Base-by-base conservation (phyloP, 768 basidiomycete genomes). In the Phaeotremella fagi region DNA sequence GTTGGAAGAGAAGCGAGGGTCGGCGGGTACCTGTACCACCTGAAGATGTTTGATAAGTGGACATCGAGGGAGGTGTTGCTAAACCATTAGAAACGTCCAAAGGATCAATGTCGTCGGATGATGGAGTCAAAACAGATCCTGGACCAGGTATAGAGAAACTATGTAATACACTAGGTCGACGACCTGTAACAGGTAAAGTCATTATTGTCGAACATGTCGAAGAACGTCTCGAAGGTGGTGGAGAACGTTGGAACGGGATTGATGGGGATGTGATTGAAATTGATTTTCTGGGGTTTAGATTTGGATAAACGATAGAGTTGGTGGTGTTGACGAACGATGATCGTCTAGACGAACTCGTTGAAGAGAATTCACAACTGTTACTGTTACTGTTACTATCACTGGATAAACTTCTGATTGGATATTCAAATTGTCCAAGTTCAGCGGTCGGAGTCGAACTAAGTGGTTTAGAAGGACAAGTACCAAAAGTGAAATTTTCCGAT, bases 401-500 rank as follows among this genome's bases (percentile, higher is more conserved):
- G 31, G 31, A 7, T 33, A 7, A 16, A 33, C 9, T 33, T 33
- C 31, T 33, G n/a, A 29, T 28, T 24, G 70, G 70, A 45, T 72
- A 72, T 33, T 72, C 70, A 55, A 72, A 72, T 11, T 62, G 50
- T 3, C 70, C 70, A n/a, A 63, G 50, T 45, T 72, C 70, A 12
- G 70, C 61, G 12, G 63, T 60, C 1, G 70, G 70, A 0, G 70
- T 72, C 20, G 61, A 63, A 4, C 61, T 18, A 33, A 64, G 53
- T 1, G 59, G 45, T 15, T 37, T 18, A 12, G 65, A 60, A 12
- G 65, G 59, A 24, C 65, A 67, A 1, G 65, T 51, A 16, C 65
- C 65, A 37, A 67, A 67, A 4, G 55, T 42, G 54, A 63, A 66
- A 0, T 54, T 50, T 7, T 46, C 56, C 20, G 33, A 27, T 22